Base-by-base conservation (phyloP, 2,329 filamentous ascomycete species). In the Ophiostoma sp. region DNA sequence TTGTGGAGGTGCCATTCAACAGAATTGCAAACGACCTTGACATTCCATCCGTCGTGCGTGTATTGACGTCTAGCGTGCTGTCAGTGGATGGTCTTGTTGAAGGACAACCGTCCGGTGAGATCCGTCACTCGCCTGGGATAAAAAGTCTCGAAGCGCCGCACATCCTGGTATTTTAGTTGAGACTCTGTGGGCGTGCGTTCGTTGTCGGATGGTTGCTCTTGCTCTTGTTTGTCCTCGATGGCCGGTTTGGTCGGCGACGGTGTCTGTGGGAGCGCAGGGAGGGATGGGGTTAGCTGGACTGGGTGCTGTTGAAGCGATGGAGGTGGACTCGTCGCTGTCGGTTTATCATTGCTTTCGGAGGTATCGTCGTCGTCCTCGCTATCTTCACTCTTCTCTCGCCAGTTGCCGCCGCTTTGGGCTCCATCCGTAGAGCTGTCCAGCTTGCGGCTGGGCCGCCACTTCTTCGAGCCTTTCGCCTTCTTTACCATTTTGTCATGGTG, bases 1-100 rank as follows among this genome's bases (percentile, higher is more conserved):
- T 64, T 69, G 69, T 77, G 75, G 31, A 75, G 48, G 9, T 69
- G 33, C 75, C 75, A 77, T 6, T 28, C 17, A 2, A 36, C 11
- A 1, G 36, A 25, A 8, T 70, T 42, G 48, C 76, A 75, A 17
- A 71, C 25, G 6, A 76, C 45, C 9, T 61, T 28, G 5, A 77
- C 64, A n/a, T 76, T 72, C 59, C 74, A 75, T 17, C 45, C 70
- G 1, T 69, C 25, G 0, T 61, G 48, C 8, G 33, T 22, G 61
- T 72, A 17, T 64, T 66, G 69, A 15, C 28, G 50, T 28, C 68
- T 59, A 12, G 12, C 5, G 45, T 36, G 19, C 9, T 61, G 9
- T 36, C 17, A 61, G 57, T n/a, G 15, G 2, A 17, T 17, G 55
- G 17, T 15, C 19, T 12, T 57, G 19, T 19, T 6, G 8, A 59